These are phyloP conservation scores for Selaginella moellendorffii DNA, from an alignment of 75 land plant species.

Conservation along the genomic window DNA sequence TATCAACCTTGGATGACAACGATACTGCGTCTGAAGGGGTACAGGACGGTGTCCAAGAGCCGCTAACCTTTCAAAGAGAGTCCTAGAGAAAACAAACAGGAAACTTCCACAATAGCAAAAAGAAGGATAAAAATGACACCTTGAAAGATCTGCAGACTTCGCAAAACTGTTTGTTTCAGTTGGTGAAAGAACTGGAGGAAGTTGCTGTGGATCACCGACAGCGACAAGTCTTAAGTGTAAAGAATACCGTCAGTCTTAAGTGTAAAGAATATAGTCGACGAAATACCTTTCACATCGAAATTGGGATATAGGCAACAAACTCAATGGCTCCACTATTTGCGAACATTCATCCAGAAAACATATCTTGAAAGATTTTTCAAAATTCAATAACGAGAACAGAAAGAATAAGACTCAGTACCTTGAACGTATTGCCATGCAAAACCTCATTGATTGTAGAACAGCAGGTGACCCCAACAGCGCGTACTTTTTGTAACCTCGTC, in stretches of 20 bases:
- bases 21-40: conserved; percentile 17
- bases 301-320: conserved; percentile 18
- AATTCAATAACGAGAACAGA: too few species aligned
- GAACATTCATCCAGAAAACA: conserved; percentile 27
- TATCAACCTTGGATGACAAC: conserved; percentile 26
- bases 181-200: conserved; percentile 15
- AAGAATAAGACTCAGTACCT: too few species aligned
- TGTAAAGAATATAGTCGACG: background rate
- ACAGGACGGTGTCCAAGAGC: background rate
- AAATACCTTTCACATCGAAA: conserved; percentile 21
- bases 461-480: conserved; percentile 26
- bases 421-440: conserved; percentile 13
- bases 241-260: background rate
- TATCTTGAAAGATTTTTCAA: too few species aligned
- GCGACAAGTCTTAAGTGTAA: background rate
- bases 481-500: conserved; percentile 14
- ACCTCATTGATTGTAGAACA: conserved; percentile 8
- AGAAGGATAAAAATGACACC: background rate
- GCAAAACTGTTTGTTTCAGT: background rate
- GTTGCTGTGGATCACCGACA: conserved; percentile 24
- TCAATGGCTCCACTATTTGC: conserved; percentile 25
- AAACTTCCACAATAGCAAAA: too few species aligned
- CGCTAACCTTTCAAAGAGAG: background rate
- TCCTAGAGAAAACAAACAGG: background rate
- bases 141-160: background rate